Evolutionary conservation across 179 eudicot genomes (phyloP).

Genomic region (Dionaea muscipula): DNA sequence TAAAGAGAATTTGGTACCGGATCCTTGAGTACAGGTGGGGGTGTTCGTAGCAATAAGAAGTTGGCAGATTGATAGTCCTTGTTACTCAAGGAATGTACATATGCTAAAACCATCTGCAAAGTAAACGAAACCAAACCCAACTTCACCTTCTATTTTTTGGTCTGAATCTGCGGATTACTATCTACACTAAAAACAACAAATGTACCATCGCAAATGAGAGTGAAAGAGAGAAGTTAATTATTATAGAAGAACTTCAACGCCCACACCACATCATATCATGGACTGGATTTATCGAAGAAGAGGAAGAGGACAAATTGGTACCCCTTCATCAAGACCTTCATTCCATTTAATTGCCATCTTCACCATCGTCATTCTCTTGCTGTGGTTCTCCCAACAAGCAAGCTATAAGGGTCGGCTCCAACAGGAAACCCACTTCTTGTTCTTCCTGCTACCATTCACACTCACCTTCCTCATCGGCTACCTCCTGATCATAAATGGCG

Average conservation of each 20-base stretch:
- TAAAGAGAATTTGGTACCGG: no score
- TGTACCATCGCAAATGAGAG: no score
- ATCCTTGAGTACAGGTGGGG: not conserved
- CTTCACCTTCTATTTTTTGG: not conserved
- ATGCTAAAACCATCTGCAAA: not conserved
- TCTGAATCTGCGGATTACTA: no score
- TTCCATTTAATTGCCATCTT: constrained; percentile 28
- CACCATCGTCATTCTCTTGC: constrained; percentile 21
- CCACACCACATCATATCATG: constrained; percentile 1
- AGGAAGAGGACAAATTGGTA: constrained; percentile 10
- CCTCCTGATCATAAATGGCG: constrained; percentile 19
- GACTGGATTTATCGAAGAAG: constrained; percentile 10
- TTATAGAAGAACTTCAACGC: not conserved
- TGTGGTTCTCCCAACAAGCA: constrained; percentile 17
- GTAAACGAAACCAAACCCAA: no score
- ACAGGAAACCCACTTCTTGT: constrained; percentile 18
- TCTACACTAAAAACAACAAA: no score
- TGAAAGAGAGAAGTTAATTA: not conserved
- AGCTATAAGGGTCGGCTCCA: constrained; percentile 17
- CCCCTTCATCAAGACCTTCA: constrained; percentile 22
- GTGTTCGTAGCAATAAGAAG: not conserved
- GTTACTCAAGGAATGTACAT: not conserved
- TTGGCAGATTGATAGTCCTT: not conserved
- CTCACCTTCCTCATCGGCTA: constrained; percentile 15
- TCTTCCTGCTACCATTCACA: constrained; percentile 14